Percentiles rank a stretch among this genome's conserved stretches.
Evolutionary conservation across 352 stramenopile species (phyloP).

Genomic region (Phytopythium oedochilum): DNA sequence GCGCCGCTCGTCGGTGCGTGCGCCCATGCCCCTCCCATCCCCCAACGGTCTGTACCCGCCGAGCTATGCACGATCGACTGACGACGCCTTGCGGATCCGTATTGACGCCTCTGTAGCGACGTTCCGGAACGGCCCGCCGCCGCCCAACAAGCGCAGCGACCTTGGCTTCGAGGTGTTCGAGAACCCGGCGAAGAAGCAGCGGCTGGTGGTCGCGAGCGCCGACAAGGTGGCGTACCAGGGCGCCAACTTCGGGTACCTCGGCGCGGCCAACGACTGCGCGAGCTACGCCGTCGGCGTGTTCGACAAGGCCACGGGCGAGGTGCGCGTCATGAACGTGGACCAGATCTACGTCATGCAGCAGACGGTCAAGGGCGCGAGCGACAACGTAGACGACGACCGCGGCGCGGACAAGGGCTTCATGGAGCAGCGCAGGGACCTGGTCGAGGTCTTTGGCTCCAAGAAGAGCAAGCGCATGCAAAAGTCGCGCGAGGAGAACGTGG

Average conservation of each 20-base stretch:
- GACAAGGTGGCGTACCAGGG: slow-evolving; percentile 83
- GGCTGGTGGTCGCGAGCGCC: slow-evolving; percentile 66
- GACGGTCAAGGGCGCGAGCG: slow-evolving; percentile 58
- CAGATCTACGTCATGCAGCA: slow-evolving; percentile 88
- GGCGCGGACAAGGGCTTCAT: slow-evolving; percentile 56
- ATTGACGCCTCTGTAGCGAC: slow-evolving; percentile 31
- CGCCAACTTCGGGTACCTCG: slow-evolving; percentile 83
- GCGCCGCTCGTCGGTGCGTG: slow-evolving; percentile 58
- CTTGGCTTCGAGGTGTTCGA: slow-evolving; percentile 80
- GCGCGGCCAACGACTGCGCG: slow-evolving; percentile 58
- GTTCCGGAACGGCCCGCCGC: slow-evolving; percentile 76
- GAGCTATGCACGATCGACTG: background rate
- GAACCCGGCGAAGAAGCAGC: slow-evolving; percentile 76
- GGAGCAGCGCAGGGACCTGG: slow-evolving; percentile 67
- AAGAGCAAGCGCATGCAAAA: slow-evolving; percentile 85
- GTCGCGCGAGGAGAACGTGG: slow-evolving; percentile 78
- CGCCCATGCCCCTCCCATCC: background rate
- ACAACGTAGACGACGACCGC: slow-evolving; percentile 66
- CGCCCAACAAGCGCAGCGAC: slow-evolving; percentile 44
- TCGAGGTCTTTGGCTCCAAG: slow-evolving; percentile 79
- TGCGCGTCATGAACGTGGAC: slow-evolving; percentile 71
- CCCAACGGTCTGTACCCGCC: background rate
- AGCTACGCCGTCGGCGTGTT: slow-evolving; percentile 76
- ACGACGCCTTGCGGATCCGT: background rate
- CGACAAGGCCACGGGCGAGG: slow-evolving; percentile 68